Base-by-base conservation (phyloP, 2,329 filamentous ascomycete genomes). In the Alternaria sp. region DNA sequence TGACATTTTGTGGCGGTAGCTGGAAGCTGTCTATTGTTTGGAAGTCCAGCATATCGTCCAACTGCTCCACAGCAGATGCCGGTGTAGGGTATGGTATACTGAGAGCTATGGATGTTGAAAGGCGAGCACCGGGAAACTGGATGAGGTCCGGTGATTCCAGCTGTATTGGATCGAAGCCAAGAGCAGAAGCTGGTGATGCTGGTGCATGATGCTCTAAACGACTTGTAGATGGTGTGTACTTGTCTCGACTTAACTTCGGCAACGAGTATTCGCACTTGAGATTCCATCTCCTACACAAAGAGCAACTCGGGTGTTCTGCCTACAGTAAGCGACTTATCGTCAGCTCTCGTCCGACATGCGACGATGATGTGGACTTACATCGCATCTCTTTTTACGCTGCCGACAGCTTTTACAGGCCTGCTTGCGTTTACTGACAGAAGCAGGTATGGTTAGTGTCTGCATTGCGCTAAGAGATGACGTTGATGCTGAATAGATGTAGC, bases 321-420 rank as follows among this genome's bases (percentile, higher is more conserved):
- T 76, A 41, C 30, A 39, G 3, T 22, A 49, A 16, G 34, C 49
- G 47, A 5, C 39, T 54, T 49, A 62, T 44, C 22, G 60, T 59
- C 65, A 68, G 20, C 53, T 18, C 8, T 62, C 18, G 54, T 16
- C 30, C 5, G n/a, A 14, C 55, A 26, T 55, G 49, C 18, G 44
- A 54, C 20, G 54, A 16, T 20, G 43, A 28, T 56, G 11, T 42
- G 16, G 8, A 54, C 61, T 3, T 64, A 75, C 75, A 60, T 75
- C 70, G 59, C 75, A 76, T 58, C 70, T 64, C 51, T 70, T 75
- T 59, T 77, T 77, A n/a, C 73, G 72, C 24, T 72, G 69, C n/a
- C 75, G 61, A 41, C 75, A 77, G 48, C 66, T 72, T 22, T 47
- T 68, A 38, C 75, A 77, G 20, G 74, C 73, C 56, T 74, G 74